Percentiles rank a stretch among this genome's conserved stretches.
phyloP scores from a whole-genome alignment of 305 asterid species.

The Rubia balearica region DNA sequence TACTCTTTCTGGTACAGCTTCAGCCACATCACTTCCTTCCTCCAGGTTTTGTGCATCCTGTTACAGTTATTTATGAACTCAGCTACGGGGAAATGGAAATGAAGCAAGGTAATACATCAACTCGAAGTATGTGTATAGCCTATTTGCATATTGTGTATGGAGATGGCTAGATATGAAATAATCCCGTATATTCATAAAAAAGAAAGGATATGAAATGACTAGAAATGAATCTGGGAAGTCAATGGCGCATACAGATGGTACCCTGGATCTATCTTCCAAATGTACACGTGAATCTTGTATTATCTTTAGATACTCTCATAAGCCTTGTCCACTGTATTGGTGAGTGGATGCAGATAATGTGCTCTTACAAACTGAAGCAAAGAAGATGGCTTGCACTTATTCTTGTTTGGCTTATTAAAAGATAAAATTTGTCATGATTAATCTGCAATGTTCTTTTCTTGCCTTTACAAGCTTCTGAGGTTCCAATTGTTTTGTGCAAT shows the following conservation, averaged over 20 bases:
- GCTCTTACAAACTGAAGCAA: background rate
- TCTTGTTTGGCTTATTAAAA: background rate
- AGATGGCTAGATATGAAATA: background rate
- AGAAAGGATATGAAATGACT: too few species aligned
- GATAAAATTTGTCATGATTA: background rate
- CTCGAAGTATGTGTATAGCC: background rate
- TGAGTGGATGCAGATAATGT: background rate
- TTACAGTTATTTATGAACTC: slow-evolving; percentile 67
- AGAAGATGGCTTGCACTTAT: too few species aligned
- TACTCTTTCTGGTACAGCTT: slow-evolving; percentile 42
- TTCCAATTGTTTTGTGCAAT: too few species aligned
- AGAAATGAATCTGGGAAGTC: background rate
- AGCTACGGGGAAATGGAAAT: slow-evolving; percentile 86
- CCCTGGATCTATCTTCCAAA: background rate
- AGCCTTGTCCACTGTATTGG: background rate
- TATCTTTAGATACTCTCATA: background rate
- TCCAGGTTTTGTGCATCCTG: slow-evolving; percentile 62
- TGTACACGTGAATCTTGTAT: background rate
- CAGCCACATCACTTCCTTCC: slow-evolving; percentile 80
- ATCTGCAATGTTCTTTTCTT: too few species aligned
- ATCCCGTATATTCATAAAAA: too few species aligned
- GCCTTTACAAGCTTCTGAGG: too few species aligned
- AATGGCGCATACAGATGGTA: background rate
- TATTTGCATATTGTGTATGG: background rate
- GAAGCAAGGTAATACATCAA: slow-evolving; percentile 63